Base-by-base conservation (phyloP, 1,284 basidiomycete genomes). In the Trametes versicolor region DNA sequence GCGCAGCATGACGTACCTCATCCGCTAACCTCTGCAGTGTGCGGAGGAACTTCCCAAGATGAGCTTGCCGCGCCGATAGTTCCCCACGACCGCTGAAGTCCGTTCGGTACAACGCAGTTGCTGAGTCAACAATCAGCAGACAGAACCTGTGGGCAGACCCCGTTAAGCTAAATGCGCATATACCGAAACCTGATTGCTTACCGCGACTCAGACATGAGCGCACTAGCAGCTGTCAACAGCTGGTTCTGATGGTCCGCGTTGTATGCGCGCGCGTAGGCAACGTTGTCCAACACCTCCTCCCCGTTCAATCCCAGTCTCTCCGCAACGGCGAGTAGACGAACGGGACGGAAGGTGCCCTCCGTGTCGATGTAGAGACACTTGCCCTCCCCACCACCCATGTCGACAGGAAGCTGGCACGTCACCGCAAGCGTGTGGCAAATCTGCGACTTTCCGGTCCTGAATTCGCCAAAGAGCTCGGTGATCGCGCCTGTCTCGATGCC, bases 301-400 rank as follows among this genome's bases (percentile, higher is more conserved):
- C 97, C 97, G 71, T 97, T 97, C 71, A 99, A 83, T 8, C 98
- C 98, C 75, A 93, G 97, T 58, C 98, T 86, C 80, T 99, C 97
- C 1, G 98, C 97, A 4, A 98, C 96, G 0, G 97, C 94, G 34
- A 99, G 85, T 60, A 99, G 83, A 65, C 98, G 94, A 41, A 95
- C 93, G 19, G 98, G 98, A 70, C 98, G 95, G 84, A 99, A 99
- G 3, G 98, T 99, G 12, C 97, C 97, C 76, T 99, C 97, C 0
- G 98, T 99, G 78, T 99, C 98, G 79, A 99, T 99, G 79, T 97
- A 99, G 53, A 99, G 83, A 75, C 97, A 99, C 81, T 99, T 99
- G 55, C 98, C 98, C 79, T 99, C 98, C 7, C 98, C 98, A 34
- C 98, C 98, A 29, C 98, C 98, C 97, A 99, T 98, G 72, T 90